Evolutionary conservation across 106 monocot species (phyloP).

Genomic region (Dioscorea dumetorum): DNA sequence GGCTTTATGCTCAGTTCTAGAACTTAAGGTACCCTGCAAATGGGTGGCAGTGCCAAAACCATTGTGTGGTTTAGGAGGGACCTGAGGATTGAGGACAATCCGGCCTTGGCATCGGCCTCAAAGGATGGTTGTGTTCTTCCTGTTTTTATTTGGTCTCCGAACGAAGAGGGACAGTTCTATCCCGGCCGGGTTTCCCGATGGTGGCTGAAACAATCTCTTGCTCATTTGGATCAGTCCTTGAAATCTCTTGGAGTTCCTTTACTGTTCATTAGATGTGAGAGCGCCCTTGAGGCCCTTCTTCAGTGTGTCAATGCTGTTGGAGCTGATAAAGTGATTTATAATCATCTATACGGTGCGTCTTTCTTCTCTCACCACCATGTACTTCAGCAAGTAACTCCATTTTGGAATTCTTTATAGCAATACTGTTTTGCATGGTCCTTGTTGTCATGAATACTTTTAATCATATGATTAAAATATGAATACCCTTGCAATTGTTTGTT

Average conservation of each 20-base stretch:
- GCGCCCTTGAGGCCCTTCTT: slow-evolving; percentile 52
- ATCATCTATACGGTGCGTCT: slow-evolving; percentile 75
- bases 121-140: slow-evolving; percentile 62
- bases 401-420: too few species aligned
- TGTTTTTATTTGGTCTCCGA: slow-evolving; percentile 81
- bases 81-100: slow-evolving; percentile 92
- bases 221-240: slow-evolving; percentile 47
- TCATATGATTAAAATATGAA: too few species aligned
- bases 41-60: slow-evolving; percentile 41
- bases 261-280: slow-evolving; percentile 55
- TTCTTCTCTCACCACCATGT: slow-evolving; percentile 5
- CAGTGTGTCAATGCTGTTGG: slow-evolving; percentile 51
- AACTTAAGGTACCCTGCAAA: neutral
- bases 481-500: too few species aligned
- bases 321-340: slow-evolving; percentile 63
- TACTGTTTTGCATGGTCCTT: too few species aligned
- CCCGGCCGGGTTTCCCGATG: slow-evolving; percentile 79
- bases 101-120: slow-evolving; percentile 51
- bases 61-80: slow-evolving; percentile 92
- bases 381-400: too few species aligned
- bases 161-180: slow-evolving; percentile 75
- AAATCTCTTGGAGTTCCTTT: slow-evolving; percentile 58
- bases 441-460: too few species aligned
- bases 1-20: too few species aligned
- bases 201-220: slow-evolving; percentile 94